Conservation (phyloP, 1,284 basidiomycete genomes). For the Sphagnurus paluster region DNA sequence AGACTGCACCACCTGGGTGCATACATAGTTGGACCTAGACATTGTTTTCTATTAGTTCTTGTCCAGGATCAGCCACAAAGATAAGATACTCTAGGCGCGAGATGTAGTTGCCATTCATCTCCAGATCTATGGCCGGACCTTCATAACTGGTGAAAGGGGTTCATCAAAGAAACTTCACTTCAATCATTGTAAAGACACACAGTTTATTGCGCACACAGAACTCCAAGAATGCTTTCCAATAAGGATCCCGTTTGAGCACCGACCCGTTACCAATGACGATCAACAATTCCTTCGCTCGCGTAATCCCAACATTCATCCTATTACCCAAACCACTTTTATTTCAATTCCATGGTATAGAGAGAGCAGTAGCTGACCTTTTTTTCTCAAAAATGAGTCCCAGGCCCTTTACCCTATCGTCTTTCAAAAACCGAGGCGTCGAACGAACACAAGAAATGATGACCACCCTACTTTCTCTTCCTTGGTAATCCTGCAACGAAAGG, state of each 20-base stretch:
- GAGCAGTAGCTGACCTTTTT: slow-evolving; percentile 34
- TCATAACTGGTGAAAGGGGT: slow-evolving; percentile 34
- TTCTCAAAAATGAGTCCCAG: slow-evolving; percentile 43
- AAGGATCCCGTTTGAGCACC: slow-evolving; percentile 41
- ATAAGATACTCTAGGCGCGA: slow-evolving; percentile 43
- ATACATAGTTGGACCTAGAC: slow-evolving; percentile 15
- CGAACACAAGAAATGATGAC: slow-evolving; percentile 49
- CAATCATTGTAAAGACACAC: slow-evolving; percentile 14
- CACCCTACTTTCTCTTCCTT: slow-evolving; percentile 45
- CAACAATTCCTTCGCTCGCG: slow-evolving; percentile 45
- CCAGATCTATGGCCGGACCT: slow-evolving; percentile 39
- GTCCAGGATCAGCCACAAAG: neutral
- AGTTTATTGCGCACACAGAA: slow-evolving; percentile 43
- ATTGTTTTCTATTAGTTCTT: neutral
- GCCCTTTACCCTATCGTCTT: slow-evolving; percentile 42
- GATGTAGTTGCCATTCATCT: slow-evolving; percentile 45
- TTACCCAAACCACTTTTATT: neutral
- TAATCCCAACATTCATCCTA: slow-evolving; percentile 53
- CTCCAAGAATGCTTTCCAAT: slow-evolving; percentile 48
- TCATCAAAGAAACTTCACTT: neutral
- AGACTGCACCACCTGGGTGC: slow-evolving; percentile 9
- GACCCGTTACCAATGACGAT: slow-evolving; percentile 44
- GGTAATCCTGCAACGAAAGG: slow-evolving; percentile 36
- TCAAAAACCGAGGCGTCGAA: slow-evolving; percentile 41
- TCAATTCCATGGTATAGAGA: neutral